A percentile compares a stretch with the other conserved stretches of the same genome.
Conservation (phyloP, 495 filamentous ascomycete genomes). For the Hypoxylon trugodes region DNA sequence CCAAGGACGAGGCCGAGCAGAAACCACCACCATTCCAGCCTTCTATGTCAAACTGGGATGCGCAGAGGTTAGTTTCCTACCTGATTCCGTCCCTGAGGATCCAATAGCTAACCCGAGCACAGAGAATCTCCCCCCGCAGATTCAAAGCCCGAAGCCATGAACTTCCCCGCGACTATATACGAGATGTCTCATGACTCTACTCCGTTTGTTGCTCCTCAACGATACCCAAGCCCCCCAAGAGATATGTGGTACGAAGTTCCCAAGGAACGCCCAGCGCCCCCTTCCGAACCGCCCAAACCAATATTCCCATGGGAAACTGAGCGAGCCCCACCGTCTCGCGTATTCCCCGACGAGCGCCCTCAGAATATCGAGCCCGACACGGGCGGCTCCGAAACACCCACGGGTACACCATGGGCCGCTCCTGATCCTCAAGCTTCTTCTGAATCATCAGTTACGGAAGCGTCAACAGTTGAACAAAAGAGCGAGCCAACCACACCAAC, state of each 20-base stretch:
- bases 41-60: conserved; percentile 49
- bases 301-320: conserved; percentile 88
- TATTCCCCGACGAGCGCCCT: conserved; percentile 63
- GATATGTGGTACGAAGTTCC: conserved; percentile 87
- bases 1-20: conserved; percentile 38
- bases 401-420: conserved; percentile 34
- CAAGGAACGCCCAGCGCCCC: conserved; percentile 62
- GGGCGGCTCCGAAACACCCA: conserved; percentile 8
- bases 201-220: conserved; percentile 76
- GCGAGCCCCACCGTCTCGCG: conserved; percentile 70
- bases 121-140: conserved; percentile 79
- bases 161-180: conserved; percentile 77
- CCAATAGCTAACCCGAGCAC: conserved; percentile 29
- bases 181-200: conserved; percentile 74
- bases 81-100: neutral
- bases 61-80: conserved; percentile 47
- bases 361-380: conserved; percentile 12
- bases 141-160: conserved; percentile 78
- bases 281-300: conserved; percentile 64
- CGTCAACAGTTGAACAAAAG: conserved; percentile 47
- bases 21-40: conserved; percentile 42
- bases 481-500: conserved; percentile 57
- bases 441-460: conserved; percentile 48
- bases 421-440: conserved; percentile 34
- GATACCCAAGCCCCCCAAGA: conserved; percentile 83